phyloP scores from a whole-genome alignment of 1,139 yeast species.

The Suhomyces choctaworum region DNA sequence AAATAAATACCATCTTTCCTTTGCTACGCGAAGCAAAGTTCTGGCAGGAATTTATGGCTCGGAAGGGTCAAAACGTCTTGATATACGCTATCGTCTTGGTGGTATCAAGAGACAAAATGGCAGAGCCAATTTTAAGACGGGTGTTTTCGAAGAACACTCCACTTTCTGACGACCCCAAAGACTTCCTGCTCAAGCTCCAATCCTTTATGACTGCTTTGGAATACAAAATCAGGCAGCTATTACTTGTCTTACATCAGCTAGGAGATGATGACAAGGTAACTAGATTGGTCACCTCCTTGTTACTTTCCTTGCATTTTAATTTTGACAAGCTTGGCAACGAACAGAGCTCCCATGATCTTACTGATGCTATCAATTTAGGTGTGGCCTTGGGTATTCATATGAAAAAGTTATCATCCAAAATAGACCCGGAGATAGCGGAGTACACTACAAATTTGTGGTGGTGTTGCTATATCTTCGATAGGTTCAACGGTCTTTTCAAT shows the following conservation, averaged over 20 bases:
- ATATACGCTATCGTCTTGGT: constrained; percentile 32
- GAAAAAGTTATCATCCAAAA: constrained; percentile 23
- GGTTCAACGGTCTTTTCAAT: constrained; percentile 39
- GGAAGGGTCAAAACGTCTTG: constrained; percentile 26
- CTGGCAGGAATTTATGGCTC: constrained; percentile 29
- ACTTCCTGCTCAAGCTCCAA: constrained; percentile 18
- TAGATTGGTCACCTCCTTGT: constrained; percentile 28
- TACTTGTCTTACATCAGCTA: constrained; percentile 34
- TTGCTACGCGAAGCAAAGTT: constrained; percentile 30
- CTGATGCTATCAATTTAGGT: constrained; percentile 32
- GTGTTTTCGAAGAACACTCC: constrained; percentile 20
- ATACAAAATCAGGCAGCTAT: constrained; percentile 38
- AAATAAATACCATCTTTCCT: constrained; percentile 38
- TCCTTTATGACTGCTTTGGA: constrained; percentile 32
- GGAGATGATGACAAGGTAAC: constrained; percentile 41
- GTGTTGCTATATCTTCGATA: constrained; percentile 36
- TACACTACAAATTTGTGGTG: constrained; percentile 39
- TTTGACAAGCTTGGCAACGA: constrained; percentile 37
- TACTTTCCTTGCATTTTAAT: constrained; percentile 33
- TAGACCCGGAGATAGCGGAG: constrained; percentile 18
- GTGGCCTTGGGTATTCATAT: constrained; percentile 36
- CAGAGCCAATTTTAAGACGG: constrained; percentile 27
- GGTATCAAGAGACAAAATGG: constrained; percentile 29
- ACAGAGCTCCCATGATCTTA: constrained; percentile 37
- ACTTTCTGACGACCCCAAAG: constrained; percentile 1